Evolutionary conservation across 805 yeast genomes (phyloP).

Genomic region (Wickerhamomyces queroliae): DNA sequence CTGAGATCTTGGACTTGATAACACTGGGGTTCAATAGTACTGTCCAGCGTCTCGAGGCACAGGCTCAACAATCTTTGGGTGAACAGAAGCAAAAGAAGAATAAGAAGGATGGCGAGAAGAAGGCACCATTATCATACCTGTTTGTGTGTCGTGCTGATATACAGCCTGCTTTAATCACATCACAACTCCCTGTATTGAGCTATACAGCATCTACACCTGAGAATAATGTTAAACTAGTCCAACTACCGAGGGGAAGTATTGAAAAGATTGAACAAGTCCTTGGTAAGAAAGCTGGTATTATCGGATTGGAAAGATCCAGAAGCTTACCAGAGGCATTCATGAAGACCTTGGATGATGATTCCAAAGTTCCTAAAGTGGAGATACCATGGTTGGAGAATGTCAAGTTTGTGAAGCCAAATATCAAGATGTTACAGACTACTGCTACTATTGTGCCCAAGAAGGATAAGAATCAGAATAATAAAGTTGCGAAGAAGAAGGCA

Average conservation of each 20-base stretch:
- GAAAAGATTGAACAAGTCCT: constrained; percentile 25
- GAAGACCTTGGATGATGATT: constrained; percentile 12
- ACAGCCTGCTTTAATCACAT: constrained; percentile 41
- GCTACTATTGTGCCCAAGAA: constrained; percentile 36
- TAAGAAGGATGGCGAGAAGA: constrained; percentile 3
- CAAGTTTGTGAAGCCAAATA: constrained; percentile 29
- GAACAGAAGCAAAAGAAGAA: constrained; percentile 2
- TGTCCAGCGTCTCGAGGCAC: constrained; percentile 39
- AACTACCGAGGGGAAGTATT: constrained; percentile 43
- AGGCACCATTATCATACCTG: constrained; percentile 23
- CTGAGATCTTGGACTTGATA: constrained; percentile 15
- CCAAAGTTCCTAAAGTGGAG: constrained; percentile 32
- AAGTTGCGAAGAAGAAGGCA: constrained; percentile 3
- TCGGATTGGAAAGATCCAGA: constrained; percentile 21
- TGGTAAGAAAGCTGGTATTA: constrained; percentile 28
- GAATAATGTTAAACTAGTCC: constrained; percentile 44
- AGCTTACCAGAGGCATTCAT: constrained; percentile 19
- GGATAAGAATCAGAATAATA: constrained; percentile 17
- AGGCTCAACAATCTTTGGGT: constrained; percentile 30
- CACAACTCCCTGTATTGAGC: constrained; percentile 53
- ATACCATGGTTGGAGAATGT: constrained; percentile 41
- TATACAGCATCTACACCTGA: constrained; percentile 32
- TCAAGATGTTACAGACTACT: constrained; percentile 39
- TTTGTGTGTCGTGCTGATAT: constrained; percentile 60
- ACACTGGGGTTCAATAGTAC: constrained; percentile 53